Percentiles rank a stretch among this genome's conserved stretches.
Evolutionary conservation across 345 rosid genomes (phyloP).

Genomic region (Nasturtium officinale): DNA sequence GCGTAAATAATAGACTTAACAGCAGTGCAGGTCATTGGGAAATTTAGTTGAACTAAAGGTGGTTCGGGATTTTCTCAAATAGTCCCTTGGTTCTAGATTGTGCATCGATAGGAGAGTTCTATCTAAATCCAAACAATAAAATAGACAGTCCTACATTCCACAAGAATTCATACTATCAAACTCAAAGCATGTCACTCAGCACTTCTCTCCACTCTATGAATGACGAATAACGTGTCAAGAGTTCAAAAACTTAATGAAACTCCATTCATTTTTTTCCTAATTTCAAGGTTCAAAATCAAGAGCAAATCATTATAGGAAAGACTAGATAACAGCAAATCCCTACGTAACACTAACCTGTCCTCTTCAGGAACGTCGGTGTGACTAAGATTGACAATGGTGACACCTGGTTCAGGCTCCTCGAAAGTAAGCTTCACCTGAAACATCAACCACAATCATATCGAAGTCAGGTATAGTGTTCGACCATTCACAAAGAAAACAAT

Average conservation of each 20-base stretch:
- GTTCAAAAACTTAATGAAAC: not conserved
- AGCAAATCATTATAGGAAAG: not conserved
- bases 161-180: not conserved
- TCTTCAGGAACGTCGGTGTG: slow-evolving; percentile 92
- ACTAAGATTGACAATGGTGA: slow-evolving; percentile 69
- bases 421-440: slow-evolving; percentile 74
- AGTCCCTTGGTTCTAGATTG: not conserved
- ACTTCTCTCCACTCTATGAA: not conserved
- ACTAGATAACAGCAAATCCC: not conserved
- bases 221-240: not conserved
- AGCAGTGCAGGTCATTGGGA: not conserved
- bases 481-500: slow-evolving; percentile 5
- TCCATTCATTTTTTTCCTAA: not conserved
- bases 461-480: not conserved
- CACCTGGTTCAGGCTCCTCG: slow-evolving; percentile 81
- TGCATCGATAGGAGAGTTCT: not conserved
- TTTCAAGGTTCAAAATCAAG: slow-evolving; percentile 10
- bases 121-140: not conserved
- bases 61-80: not conserved
- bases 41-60: not conserved
- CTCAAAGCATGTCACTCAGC: slow-evolving; percentile 4
- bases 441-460: slow-evolving; percentile 3
- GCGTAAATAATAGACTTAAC: not conserved
- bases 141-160: not conserved
- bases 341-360: slow-evolving; percentile 63